phyloP scores from a whole-genome alignment of 140 eudicot genomes.

The Oenanthe javanica region DNA sequence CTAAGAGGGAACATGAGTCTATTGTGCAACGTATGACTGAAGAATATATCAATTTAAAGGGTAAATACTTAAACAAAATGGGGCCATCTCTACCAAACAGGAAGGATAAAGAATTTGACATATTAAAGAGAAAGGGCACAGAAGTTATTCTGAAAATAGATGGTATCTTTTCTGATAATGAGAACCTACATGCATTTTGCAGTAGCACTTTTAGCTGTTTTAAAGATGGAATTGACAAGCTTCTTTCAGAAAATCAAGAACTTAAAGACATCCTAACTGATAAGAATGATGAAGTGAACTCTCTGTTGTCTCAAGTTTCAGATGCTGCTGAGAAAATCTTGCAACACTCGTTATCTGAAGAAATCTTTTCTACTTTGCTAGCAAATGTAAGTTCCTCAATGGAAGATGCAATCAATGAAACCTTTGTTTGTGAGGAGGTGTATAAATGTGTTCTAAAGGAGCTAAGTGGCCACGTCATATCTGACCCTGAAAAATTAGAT shows the following conservation, averaged over 20 bases:
- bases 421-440: constrained; percentile 45
- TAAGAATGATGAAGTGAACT: constrained; percentile 38
- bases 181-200: constrained; percentile 27
- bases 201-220: constrained; percentile 23
- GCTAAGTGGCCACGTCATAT: constrained; percentile 21
- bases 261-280: constrained; percentile 42
- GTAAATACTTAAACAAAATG: constrained; percentile 50
- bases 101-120: constrained; percentile 59
- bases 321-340: constrained; percentile 30
- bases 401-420: constrained; percentile 47
- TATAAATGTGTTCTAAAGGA: constrained; percentile 44
- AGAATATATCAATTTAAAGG: constrained; percentile 33
- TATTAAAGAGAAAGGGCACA: constrained; percentile 54
- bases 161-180: constrained; percentile 38
- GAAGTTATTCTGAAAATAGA: constrained; percentile 63
- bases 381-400: constrained; percentile 19
- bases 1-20: constrained; percentile 69
- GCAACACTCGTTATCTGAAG: constrained; percentile 34
- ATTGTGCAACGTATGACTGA: constrained; percentile 48
- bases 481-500: constrained; percentile 41
- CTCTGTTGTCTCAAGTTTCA: constrained; percentile 38
- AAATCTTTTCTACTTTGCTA: constrained; percentile 25
- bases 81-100: constrained; percentile 32
- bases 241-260: constrained; percentile 53
- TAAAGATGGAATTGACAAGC: constrained; percentile 31